phyloP scores from a whole-genome alignment of 306 rosid genomes.

The Malus sieversii region DNA sequence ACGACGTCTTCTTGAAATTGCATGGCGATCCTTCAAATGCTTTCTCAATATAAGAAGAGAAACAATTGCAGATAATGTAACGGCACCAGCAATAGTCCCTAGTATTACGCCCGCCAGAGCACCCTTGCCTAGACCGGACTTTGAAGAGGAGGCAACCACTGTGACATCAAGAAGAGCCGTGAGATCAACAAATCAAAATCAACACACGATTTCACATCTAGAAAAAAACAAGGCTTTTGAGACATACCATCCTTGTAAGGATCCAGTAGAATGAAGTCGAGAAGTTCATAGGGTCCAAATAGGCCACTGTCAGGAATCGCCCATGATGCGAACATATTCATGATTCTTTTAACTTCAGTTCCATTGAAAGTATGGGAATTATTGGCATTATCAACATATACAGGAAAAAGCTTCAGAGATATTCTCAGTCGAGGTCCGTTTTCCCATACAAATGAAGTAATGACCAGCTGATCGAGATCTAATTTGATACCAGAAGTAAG shows the following conservation, averaged over 20 bases:
- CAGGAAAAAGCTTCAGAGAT: slow-evolving; percentile 67
- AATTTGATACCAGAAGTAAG: slow-evolving; percentile 40
- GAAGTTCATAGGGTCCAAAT: slow-evolving; percentile 87
- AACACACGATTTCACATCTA: not conserved
- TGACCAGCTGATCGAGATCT: slow-evolving; percentile 41
- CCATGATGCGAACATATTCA: slow-evolving; percentile 58
- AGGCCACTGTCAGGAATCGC: slow-evolving; percentile 32
- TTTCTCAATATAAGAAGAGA: slow-evolving; percentile 52
- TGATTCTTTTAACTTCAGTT: slow-evolving; percentile 54
- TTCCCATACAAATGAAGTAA: slow-evolving; percentile 43
- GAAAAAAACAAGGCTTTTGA: slow-evolving; percentile 18
- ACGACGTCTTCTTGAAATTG: slow-evolving; percentile 45
- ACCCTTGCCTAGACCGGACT: slow-evolving; percentile 51
- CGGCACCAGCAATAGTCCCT: slow-evolving; percentile 68
- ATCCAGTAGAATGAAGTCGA: slow-evolving; percentile 33
- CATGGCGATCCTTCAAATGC: slow-evolving; percentile 21
- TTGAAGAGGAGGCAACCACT: slow-evolving; percentile 25
- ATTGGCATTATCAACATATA: slow-evolving; percentile 7
- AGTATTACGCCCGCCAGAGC: slow-evolving; percentile 64
- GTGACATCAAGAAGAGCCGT: slow-evolving; percentile 26
- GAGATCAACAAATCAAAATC: slow-evolving; percentile 12
- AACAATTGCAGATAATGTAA: slow-evolving; percentile 51
- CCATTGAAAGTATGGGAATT: slow-evolving; percentile 28
- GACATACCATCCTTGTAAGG: slow-evolving; percentile 54
- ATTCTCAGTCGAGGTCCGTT: slow-evolving; percentile 68